These are phyloP conservation scores for Mucor mucedo DNA, from an alignment of 371 early-diverging fungal species.

Conservation along the genomic window DNA sequence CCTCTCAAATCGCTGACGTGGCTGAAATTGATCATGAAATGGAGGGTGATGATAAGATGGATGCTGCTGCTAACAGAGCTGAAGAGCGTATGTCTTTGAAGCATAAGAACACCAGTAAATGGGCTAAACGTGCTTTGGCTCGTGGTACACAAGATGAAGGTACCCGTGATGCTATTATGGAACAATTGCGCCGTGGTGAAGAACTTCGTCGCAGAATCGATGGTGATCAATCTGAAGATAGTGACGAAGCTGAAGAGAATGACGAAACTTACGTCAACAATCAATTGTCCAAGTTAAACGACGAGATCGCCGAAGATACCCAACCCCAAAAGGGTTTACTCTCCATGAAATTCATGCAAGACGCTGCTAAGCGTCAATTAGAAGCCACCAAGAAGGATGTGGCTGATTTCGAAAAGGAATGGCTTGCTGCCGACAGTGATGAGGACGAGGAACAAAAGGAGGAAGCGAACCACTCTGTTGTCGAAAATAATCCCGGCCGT, in stretches of 20 bases:
- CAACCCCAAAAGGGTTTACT: conserved; percentile 83
- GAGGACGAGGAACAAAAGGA: conserved; percentile 43
- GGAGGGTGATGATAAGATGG: conserved; percentile 63
- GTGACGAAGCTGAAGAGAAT: conserved; percentile 55
- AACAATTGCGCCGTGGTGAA: conserved; percentile 86
- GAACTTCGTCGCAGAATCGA: conserved; percentile 82
- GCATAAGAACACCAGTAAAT: conserved; percentile 94
- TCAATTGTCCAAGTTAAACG: conserved; percentile 50
- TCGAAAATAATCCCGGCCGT: conserved; percentile 64
- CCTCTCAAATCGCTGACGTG: conserved; percentile 52
- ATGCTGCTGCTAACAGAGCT: conserved; percentile 80
- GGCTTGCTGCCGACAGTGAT: conserved; percentile 46
- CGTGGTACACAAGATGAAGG: conserved; percentile 72
- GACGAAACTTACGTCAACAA: conserved; percentile 40
- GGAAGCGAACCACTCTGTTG: conserved; percentile 30
- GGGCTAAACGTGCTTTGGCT: conserved; percentile 86
- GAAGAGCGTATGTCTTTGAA: conserved; percentile 93
- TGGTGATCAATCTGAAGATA: conserved; percentile 65
- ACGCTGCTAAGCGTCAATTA: conserved; percentile 63
- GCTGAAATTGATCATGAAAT: conserved; percentile 76
- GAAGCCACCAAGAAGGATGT: conserved; percentile 58
- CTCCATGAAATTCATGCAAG: conserved; percentile 97
- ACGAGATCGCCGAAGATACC: conserved; percentile 54
- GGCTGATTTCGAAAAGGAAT: conserved; percentile 52
- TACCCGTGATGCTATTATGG: conserved; percentile 82